phyloP scores from a whole-genome alignment of 2,329 filamentous ascomycete species.

The Diaporthe sp. region DNA sequence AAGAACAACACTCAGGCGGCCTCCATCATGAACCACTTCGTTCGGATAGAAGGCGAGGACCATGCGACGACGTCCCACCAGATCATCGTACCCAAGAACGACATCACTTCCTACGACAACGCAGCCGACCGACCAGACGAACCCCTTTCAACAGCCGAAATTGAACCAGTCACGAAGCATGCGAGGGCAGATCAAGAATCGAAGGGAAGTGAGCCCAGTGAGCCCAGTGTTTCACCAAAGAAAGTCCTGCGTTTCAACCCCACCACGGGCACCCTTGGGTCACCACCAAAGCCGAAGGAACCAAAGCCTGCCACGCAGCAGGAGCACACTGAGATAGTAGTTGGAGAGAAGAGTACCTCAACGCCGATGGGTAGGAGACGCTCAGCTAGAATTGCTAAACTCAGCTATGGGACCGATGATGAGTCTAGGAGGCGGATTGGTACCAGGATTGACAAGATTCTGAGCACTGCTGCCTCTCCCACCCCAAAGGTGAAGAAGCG shows the following conservation, averaged over 20 bases:
- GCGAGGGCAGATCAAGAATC: neutral
- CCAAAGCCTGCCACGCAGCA: conserved; percentile 31
- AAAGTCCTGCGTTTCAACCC: conserved; percentile 68
- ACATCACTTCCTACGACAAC: neutral
- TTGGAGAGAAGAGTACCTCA: conserved; percentile 37
- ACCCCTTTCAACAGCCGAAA: neutral
- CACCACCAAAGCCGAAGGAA: conserved; percentile 66
- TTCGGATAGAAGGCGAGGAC: conserved; percentile 23
- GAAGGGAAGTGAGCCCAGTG: neutral
- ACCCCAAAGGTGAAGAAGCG: conserved; percentile 33
- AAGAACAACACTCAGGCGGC: conserved; percentile 37
- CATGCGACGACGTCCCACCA: conserved; percentile 13
- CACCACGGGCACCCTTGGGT: conserved; percentile 71
- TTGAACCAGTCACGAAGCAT: neutral
- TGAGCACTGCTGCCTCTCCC: conserved; percentile 48
- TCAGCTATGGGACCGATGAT: conserved; percentile 68
- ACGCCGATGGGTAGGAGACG: conserved; percentile 48
- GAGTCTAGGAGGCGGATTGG: conserved; percentile 61
- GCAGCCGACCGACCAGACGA: neutral
- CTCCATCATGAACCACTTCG: conserved; percentile 42
- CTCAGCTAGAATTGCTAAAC: conserved; percentile 58
- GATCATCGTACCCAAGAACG: conserved; percentile 27
- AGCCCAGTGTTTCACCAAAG: conserved; percentile 43
- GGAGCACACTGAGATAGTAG: conserved; percentile 33
- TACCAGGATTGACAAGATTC: conserved; percentile 70